Base-by-base conservation (phyloP, 768 basidiomycete species). In the Hygrocybe punicea region DNA sequence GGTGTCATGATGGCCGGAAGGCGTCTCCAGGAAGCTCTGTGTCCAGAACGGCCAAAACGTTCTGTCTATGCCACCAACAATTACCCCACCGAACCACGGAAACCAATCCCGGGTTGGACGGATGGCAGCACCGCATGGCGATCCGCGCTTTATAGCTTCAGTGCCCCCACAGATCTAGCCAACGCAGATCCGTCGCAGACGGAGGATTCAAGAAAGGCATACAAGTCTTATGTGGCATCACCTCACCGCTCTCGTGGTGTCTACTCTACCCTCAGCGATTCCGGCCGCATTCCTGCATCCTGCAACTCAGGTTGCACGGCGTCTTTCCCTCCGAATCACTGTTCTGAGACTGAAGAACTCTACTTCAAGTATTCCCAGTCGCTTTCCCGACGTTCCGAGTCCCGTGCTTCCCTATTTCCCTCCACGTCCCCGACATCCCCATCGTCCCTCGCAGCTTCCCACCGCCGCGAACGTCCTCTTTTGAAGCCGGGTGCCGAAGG, bases 1-100 rank as follows among this genome's bases (percentile, higher is more conserved):
- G 87, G 87, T 36, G 73, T 86, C 70, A 87, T 89, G 79, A 87
- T 88, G 86, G 82, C 84, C 2, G 79, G 76, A 29, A 78, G 77
- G 37, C 81, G 81, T 58, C 81, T 88, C 65, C 72, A 76, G 40
- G 74, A 59, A 11, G 67, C 79, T 14, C 62, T 75, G 24, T 77
- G 78, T 57, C 65, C 77, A 0, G 73, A 75, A 21, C 76, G 79
- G 25, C 60, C 68, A 11, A 79, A 77, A 64, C 75, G 76, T 58
- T 65, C 66, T 6, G 58, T 59, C 1, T 65, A 71, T 11, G 72
- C 73, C 36, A 57, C 63, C 25, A 67, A 73, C 53, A 57, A 63
- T 14, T 62, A 67, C 2, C 62, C 70, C 13, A 63, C 65, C 8
- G 73, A 74, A 60, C 73, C 75, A 2, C 74, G 71, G 46, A 76